A percentile compares a stretch with the other conserved stretches of the same genome.
Conservation (phyloP, 768 basidiomycete species). For the Xerocomellus dryophilus region DNA sequence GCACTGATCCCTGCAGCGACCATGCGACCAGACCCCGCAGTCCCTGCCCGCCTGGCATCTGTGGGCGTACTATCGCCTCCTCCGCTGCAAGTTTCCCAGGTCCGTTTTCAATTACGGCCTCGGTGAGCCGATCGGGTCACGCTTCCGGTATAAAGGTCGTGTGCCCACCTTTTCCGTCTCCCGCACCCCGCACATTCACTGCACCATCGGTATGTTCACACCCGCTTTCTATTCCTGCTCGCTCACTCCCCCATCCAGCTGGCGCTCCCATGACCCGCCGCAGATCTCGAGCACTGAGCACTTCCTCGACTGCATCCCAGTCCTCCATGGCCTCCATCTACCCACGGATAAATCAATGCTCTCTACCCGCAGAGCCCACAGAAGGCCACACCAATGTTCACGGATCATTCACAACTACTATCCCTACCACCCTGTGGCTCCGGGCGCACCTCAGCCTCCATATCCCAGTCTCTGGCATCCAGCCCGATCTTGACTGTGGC, state of each 20-base stretch:
- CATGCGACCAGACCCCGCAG: neutral
- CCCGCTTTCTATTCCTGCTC: neutral
- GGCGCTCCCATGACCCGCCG: neutral
- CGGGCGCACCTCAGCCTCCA: slow-evolving; percentile 17
- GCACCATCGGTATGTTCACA: neutral
- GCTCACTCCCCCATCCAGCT: neutral
- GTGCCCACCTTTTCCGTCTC: slow-evolving; percentile 15
- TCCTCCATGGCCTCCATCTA: slow-evolving; percentile 26
- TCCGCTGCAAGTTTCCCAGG: neutral
- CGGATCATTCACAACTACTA: slow-evolving; percentile 42
- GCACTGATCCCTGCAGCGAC: neutral
- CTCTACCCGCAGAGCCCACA: slow-evolving; percentile 23
- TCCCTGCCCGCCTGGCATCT: too few relatives aligned
- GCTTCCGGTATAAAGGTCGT: slow-evolving; percentile 25
- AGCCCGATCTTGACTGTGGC: slow-evolving; percentile 4
- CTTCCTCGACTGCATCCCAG: slow-evolving; percentile 24
- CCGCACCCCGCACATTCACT: neutral
- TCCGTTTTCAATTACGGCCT: slow-evolving; percentile 15
- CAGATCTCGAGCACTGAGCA: slow-evolving; percentile 18
- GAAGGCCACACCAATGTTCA: slow-evolving; percentile 27
- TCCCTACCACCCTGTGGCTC: slow-evolving; percentile 33
- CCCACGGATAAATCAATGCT: slow-evolving; percentile 20
- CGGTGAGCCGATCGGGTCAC: slow-evolving; percentile 4
- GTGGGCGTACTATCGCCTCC: slow-evolving; percentile 13
- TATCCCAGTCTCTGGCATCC: slow-evolving; percentile 14